A percentile compares a stretch with the other conserved stretches of the same genome.
Evolutionary conservation across 257 asterid species (phyloP).

Genomic region (Jasminum sambac): DNA sequence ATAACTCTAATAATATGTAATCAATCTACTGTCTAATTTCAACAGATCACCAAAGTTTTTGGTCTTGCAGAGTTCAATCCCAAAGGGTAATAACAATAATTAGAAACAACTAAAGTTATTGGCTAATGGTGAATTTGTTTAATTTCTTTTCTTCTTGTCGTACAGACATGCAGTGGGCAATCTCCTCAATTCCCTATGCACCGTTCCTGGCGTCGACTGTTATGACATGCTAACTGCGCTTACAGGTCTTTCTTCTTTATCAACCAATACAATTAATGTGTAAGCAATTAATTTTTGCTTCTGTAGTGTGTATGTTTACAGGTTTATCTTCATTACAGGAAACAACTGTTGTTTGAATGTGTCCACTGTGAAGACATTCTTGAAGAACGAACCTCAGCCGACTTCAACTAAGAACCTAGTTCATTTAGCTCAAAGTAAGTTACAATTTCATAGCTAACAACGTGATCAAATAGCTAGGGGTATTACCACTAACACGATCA

Average conservation of each 20-base stretch:
- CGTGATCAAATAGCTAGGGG: no score
- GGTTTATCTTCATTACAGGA: conserved; percentile 36
- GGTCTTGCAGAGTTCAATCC: conserved; percentile 90
- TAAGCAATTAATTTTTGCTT: background rate
- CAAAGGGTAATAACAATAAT: conserved; percentile 37
- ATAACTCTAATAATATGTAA: background rate
- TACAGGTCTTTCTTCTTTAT: conserved; percentile 50
- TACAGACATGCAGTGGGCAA: conserved; percentile 43
- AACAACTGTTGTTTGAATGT: conserved; percentile 74
- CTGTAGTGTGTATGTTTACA: background rate
- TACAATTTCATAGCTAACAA: background rate
- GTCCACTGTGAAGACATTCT: conserved; percentile 57
- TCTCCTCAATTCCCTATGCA: conserved; percentile 49
- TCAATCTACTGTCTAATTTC: background rate
- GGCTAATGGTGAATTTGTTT: no score
- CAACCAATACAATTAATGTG: background rate
- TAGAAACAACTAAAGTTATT: background rate
- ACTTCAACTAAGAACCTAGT: conserved; percentile 79
- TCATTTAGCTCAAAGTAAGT: conserved; percentile 89
- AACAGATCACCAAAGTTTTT: conserved; percentile 58
- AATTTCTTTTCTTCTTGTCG: background rate
- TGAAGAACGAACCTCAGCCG: conserved; percentile 75
- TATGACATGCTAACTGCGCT: conserved; percentile 58
- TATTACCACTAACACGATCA: background rate
- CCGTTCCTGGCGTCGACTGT: conserved; percentile 51